Base-by-base conservation (phyloP, 495 filamentous ascomycete genomes). In the Aspergillus heteromorphus region DNA sequence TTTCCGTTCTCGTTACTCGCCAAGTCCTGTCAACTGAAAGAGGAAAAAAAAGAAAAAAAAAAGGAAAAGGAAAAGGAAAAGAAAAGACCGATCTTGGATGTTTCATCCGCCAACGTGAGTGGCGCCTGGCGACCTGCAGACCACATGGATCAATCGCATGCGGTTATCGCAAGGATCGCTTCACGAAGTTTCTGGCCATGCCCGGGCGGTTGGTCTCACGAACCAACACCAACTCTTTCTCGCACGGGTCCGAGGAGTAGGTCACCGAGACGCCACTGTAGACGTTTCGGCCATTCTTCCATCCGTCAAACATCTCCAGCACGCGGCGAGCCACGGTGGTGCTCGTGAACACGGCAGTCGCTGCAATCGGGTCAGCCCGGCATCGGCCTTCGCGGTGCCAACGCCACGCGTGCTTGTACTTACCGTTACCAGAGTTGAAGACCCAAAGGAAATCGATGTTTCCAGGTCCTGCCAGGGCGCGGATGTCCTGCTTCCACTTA, bases 351-450 rank as follows among this genome's bases (percentile, higher is more conserved):
- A 72, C 64, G 13, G 65, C 69, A 16, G 67, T 72, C 13, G 69
- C 69, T 72, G 20, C 16, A 49, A 23, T 14, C 25, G 13, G 18
- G 40, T 53, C 38, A 58, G 56, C 53, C 25, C 11, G 31, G 14
- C 20, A 17, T 27, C 23, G 23, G 23, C 23, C 23, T 27, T 7
- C 23, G 23, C 23, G 23, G 23, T n/a, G 23, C 23, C 7, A 27
- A 27, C 16, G 18, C 25, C 3, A 17, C 18, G 11, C 23, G 1
- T 30, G 19, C 11, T 18, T 49, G 9, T 42, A 57, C 68, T 61
- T 49, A 72, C 69, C 69, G 36, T 72, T 72, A 14, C 69, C 69
- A 54, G 61, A 65, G 53, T 72, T 72, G 48, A 68, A 72, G 0
- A 68, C 61, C 63, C 63, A 70, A 3, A 70, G 53, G 43, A 68